Evolutionary conservation across 139 green algal species (phyloP), one percentile per base, ranked within the genome.

Genomic region (Chlorella sp.): DNA sequence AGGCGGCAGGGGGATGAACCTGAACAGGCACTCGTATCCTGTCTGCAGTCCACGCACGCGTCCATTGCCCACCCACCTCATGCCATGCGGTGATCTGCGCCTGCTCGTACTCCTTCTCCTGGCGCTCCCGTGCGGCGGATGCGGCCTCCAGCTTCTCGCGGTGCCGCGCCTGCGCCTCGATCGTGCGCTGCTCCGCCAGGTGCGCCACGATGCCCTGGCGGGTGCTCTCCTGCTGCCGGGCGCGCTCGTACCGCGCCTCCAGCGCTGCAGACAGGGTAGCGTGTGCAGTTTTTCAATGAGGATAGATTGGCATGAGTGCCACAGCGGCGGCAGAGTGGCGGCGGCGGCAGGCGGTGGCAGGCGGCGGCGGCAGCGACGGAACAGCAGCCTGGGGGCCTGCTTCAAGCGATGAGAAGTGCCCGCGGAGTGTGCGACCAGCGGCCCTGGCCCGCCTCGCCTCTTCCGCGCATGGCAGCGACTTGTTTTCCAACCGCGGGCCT

Each of bases 161-260:
- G 60, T 82, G 76, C 25, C 60, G 60, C 4, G 57, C 60, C 16
- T 68, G 56, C 30, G 76, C 76, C 15, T 60, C 57, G 60, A 82
- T 82, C 13, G 76, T 82, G 38, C 76, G 76, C 76, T 82, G 76
- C 57, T 83, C 12, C 5, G 78, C 16, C 17, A 83, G 39, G 23
- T 83, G 74, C 17, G 39, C 25, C n/a, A 56, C 39, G 2, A 83
- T 47, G 39, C 74, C 78, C 62, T 63, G 38, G n/a, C 62, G 41
- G 15, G 62, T 25, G 20, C 38, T 39, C 39, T 83, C 78, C 41
- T 83, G 78, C 63, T 75, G 62, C 28, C 78, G 62, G 2, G 63
- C 78, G 23, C 41, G 62, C 39, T 83, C 78, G 17, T 74, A 60
- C 39, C 78, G 78, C 18, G 51, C 62, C 39, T 70, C 63, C 78